A percentile compares a stretch with the other conserved stretches of the same genome.
Evolutionary conservation across 1,284 basidiomycete genomes (phyloP).

Genomic region (Ganoderma sp.): DNA sequence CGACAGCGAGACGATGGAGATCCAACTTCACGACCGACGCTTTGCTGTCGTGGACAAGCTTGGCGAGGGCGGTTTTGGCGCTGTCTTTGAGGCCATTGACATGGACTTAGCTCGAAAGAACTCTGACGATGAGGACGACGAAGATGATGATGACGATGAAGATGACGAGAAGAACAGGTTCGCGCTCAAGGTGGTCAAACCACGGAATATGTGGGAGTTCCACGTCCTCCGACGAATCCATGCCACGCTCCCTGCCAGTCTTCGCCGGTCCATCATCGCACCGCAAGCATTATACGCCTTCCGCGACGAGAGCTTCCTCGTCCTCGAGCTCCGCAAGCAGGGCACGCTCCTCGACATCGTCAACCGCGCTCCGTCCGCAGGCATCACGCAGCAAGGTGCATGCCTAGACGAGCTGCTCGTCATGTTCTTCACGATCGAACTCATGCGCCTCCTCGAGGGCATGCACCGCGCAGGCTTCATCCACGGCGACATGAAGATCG

Average conservation of each 20-base stretch:
- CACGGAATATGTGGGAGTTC: constrained; percentile 93
- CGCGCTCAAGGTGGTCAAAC: constrained; percentile 93
- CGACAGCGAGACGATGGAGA: constrained; percentile 49
- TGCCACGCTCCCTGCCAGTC: constrained; percentile 58
- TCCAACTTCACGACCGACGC: constrained; percentile 62
- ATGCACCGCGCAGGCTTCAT: constrained; percentile 87
- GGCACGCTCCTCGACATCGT: constrained; percentile 94
- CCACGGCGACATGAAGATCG: constrained; percentile 99
- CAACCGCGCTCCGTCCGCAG: constrained; percentile 78
- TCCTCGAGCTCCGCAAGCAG: constrained; percentile 89
- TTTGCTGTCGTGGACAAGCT: constrained; percentile 86
- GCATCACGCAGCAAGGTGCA: constrained; percentile 76
- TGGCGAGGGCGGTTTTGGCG: constrained; percentile 96
- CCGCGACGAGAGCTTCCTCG: constrained; percentile 88
- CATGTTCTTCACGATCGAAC: constrained; percentile 94
- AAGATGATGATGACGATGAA: constrained; percentile 63
- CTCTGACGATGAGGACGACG: constrained; percentile 44
- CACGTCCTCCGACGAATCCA: constrained; percentile 85
- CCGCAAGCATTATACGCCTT: constrained; percentile 83
- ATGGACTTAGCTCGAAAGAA: constrained; percentile 44
- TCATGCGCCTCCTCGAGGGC: constrained; percentile 83
- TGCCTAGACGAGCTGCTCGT: constrained; percentile 93
- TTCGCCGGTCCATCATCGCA: constrained; percentile 71
- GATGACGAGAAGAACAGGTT: constrained; percentile 67
- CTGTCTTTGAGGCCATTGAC: constrained; percentile 86